Evolutionary conservation across 352 stramenopile genomes (phyloP), one percentile per base, ranked within the genome.

Genomic region (Globisporangium okanoganense): DNA sequence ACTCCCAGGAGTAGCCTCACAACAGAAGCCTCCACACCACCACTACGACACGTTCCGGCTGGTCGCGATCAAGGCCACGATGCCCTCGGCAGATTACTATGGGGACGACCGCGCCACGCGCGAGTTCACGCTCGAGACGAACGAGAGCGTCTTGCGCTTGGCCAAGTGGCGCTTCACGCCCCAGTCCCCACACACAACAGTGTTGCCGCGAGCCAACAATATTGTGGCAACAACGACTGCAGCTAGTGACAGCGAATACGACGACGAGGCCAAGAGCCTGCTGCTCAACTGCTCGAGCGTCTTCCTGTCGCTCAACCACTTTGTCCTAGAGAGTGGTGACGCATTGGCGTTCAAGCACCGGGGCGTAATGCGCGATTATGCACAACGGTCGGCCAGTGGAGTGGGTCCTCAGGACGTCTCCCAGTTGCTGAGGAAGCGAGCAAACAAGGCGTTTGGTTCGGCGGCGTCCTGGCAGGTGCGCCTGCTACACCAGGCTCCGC

Each of bases 91-190:
- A 24, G 73, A 71, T 18, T 76, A 74, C 54, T 90, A 90, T 43
- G 81, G 81, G 25, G 76, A 87, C 56, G 81, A 90, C 61, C 51
- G 40, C 1, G 76, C 76, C 25, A 90, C 81, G 22, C 78, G 78
- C 9, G 81, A 88, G 66, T 86, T 78, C 62, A 63, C 76, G 2
- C 54, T 76, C 12, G 81, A 90, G 71, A 86, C 76, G 18, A 90
- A 90, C 53, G 71, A 81, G 40, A 66, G 55, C 13, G 63, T 84
- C 12, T 43, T 87, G 58, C 73, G 71, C 2, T 71, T 90, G 13
- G 81, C 81, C 16, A 67, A 70, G 27, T 90, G 81, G 81, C 62
- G 64, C 18, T 78, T 88, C 56, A 55, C 66, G 2, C 57, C 49
- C 24, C 66, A 78, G 40, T 45, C 40, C 13, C 16, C 33, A 12